phyloP scores from a whole-genome alignment of 106 monocot genomes.

The Platanthera guangdongensis region DNA sequence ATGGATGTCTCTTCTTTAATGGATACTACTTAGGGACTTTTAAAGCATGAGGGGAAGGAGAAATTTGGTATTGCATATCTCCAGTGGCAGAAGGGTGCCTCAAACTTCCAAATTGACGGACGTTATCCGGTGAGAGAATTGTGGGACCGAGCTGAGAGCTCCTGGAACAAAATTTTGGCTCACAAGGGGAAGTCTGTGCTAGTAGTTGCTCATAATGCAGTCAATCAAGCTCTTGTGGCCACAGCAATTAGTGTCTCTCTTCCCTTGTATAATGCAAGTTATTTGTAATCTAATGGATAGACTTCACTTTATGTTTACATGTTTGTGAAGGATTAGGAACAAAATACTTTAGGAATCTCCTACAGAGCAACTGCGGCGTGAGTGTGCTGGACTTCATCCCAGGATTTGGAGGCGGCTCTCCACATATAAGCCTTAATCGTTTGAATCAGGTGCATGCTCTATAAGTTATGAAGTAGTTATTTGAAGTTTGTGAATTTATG shows the following conservation, averaged over 20 bases:
- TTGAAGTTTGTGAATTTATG: not conserved
- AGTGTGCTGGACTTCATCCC: slow-evolving; percentile 84
- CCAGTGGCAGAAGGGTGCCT: slow-evolving; percentile 78
- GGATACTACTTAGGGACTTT: slow-evolving; percentile 43
- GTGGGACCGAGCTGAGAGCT: slow-evolving; percentile 61
- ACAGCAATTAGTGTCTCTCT: slow-evolving; percentile 51
- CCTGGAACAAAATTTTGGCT: slow-evolving; percentile 73
- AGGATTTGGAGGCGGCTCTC: slow-evolving; percentile 26
- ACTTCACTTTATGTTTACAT: not conserved
- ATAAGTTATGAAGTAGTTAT: not conserved
- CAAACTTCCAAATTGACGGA: slow-evolving; percentile 84
- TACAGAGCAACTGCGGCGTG: slow-evolving; percentile 95
- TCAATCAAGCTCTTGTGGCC: slow-evolving; percentile 91
- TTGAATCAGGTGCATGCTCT: slow-evolving; percentile 69
- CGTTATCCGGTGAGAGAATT: slow-evolving; percentile 91
- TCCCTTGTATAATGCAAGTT: not conserved
- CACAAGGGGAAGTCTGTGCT: slow-evolving; percentile 78
- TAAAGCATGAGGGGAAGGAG: slow-evolving; percentile 82
- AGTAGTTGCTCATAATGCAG: slow-evolving; percentile 96
- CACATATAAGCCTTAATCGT: slow-evolving; percentile 71
- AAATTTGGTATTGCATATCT: slow-evolving; percentile 51
- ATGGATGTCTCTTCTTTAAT: not conserved
- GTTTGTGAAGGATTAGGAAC: slow-evolving; percentile 55
- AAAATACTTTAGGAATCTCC: slow-evolving; percentile 66
- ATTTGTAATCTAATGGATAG: not conserved